Conservation (phyloP, 495 filamentous ascomycete genomes). For the Cryomyces antarcticus region DNA sequence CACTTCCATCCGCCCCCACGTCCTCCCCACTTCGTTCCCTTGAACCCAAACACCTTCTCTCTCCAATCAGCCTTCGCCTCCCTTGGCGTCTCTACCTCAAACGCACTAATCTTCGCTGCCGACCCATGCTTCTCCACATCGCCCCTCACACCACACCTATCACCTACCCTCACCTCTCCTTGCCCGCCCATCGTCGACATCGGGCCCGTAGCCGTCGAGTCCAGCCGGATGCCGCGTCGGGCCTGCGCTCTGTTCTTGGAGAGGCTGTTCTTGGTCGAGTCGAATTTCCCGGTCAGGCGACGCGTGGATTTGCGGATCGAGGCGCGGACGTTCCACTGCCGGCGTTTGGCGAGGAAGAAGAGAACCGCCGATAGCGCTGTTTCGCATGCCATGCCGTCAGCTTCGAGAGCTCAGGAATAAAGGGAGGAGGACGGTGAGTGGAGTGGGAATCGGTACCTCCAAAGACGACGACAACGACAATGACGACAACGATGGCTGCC, state of each 20-base stretch:
- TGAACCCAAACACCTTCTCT: no score
- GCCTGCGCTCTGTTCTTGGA: neutral
- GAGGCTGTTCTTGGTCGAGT: conserved; percentile 4
- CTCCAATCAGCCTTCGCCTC: no score
- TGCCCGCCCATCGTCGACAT: no score
- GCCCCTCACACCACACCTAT: no score
- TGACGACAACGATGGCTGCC: conserved; percentile 40
- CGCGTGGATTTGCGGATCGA: conserved; percentile 23
- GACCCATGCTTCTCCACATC: no score
- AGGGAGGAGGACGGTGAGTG: neutral
- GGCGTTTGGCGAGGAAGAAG: conserved; percentile 30
- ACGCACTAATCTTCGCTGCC: no score
- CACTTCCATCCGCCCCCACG: no score
- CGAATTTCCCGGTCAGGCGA: conserved; percentile 20
- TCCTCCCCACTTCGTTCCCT: no score
- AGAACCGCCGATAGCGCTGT: conserved; percentile 25
- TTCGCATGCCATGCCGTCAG: neutral
- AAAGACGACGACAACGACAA: conserved; percentile 31
- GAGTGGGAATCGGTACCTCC: conserved; percentile 21
- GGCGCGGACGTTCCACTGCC: conserved; percentile 31
- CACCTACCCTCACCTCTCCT: no score
- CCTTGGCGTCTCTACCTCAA: no score
- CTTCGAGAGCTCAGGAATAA: neutral
- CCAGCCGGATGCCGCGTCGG: conserved; percentile 8
- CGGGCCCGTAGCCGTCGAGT: conserved; percentile 1